phyloP scores from a whole-genome alignment of 2,329 filamentous ascomycete species.

The Penicillium sp. region DNA sequence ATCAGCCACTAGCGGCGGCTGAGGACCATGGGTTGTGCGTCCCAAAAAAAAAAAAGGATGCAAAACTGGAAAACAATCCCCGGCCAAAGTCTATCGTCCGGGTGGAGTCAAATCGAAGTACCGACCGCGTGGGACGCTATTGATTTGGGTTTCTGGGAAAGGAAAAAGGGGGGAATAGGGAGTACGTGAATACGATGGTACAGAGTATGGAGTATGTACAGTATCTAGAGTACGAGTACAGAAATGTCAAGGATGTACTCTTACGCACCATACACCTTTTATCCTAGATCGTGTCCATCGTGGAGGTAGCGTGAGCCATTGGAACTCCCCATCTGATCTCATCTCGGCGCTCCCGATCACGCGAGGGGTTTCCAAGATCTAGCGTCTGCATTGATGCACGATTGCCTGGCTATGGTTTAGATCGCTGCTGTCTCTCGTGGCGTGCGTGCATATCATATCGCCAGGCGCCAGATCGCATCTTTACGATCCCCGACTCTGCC shows the following conservation, averaged over 20 bases:
- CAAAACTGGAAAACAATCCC: background rate
- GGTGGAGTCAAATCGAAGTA: conserved; percentile 12
- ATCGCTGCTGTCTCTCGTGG: conserved; percentile 10
- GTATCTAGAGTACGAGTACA: too few relatives aligned
- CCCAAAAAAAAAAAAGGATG: conserved; percentile 5
- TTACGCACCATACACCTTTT: too few relatives aligned
- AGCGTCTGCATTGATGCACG: conserved; percentile 2
- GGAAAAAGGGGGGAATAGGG: background rate
- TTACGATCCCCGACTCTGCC: background rate
- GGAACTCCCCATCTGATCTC: background rate
- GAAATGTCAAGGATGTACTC: too few relatives aligned
- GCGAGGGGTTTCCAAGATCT: conserved; percentile 1
- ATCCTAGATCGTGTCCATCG: background rate
- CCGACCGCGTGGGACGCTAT: conserved; percentile 1
- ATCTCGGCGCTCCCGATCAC: background rate
- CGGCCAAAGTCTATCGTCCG: conserved; percentile 19
- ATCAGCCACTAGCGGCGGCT: conserved; percentile 17
- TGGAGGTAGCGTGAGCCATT: background rate
- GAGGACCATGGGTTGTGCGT: conserved; percentile 7
- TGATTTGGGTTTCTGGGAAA: conserved; percentile 1
- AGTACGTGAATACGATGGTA: background rate
- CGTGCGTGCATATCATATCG: conserved; percentile 15
- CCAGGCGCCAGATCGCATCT: background rate
- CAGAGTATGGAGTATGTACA: too few relatives aligned
- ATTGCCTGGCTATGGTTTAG: background rate